Base-by-base conservation (phyloP, 2,329 filamentous ascomycete genomes). In the Lasiodiplodia theobromae region DNA sequence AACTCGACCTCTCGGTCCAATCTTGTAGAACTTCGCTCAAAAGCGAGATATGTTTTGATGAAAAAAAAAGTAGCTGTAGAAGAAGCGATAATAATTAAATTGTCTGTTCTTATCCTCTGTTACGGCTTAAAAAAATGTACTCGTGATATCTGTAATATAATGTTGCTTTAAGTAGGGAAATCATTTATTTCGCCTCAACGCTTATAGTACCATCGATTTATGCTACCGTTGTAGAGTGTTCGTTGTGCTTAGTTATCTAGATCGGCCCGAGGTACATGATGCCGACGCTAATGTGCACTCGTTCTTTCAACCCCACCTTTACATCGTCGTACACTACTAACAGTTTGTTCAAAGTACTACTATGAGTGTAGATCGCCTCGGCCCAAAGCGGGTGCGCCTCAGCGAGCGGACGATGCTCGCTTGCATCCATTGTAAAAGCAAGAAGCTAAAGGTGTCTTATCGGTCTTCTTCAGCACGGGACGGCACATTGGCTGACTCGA, bases 361-460 rank as follows among this genome's bases (percentile, higher is more conserved):
- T 7, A 67, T 67, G 65, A 67, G 65, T 34, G 23, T 16, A 21
- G 47, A 67, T 31, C 31, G 53, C 7, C 53, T 34, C 37, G 40
- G 34, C 11, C 72, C 63, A 1, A 76, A 75, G 67, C 68, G 71
- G 23, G 69, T 69, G 4, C 71, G 72, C n/a, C 58, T 73, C 21
- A 70, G 73, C 10, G 72, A 75, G 70, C 68, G 74, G n/a, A 75
- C 73, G 2, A 71, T 73, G 68, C 69, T 74, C n/a, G 74, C 72
- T 25, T 74, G 73, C 66, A 72, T 69, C 58, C 67, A 69, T 53
- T 76, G 74, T 68, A 75, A 75, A 70, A 73, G 73, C 52, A 71
- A 69, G 51, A 76, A 74, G 57, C 68, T 74, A 14, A 75, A 76
- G 71, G 73, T 74, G 21, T 53, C 10, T 53, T 53, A 1, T 53